These are phyloP conservation scores for Hondaea fermentalgiana DNA, from an alignment of 108 stramenopile genomes.

Conservation along the genomic window DNA sequence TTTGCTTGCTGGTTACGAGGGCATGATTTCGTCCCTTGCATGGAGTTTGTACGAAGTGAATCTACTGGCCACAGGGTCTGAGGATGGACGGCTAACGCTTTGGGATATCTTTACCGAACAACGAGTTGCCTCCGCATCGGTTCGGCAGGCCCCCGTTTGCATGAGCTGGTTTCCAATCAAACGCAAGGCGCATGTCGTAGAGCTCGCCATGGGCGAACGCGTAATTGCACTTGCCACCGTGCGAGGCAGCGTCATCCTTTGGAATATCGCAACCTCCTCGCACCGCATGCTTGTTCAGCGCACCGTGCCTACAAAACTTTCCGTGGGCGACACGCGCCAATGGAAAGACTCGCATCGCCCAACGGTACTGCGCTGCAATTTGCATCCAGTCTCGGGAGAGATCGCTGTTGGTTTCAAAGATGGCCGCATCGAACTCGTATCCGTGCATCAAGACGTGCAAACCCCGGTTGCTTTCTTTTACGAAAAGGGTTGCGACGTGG, in stretches of 20 bases:
- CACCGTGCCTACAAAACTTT: neutral
- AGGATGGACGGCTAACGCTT: neutral
- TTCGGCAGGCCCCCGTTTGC: slow-evolving; percentile 1
- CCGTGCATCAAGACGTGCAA: neutral
- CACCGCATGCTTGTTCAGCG: neutral
- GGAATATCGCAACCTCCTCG: neutral
- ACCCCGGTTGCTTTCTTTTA: neutral
- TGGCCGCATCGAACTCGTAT: neutral
- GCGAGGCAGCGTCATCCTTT: neutral
- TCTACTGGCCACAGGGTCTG: neutral
- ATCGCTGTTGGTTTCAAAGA: neutral
- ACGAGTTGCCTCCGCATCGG: neutral
- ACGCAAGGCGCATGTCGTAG: neutral
- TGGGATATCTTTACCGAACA: neutral
- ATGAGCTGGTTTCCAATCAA: neutral
- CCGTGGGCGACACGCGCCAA: neutral
- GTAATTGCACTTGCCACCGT: neutral
- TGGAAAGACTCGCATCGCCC: neutral
- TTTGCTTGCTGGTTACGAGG: neutral
- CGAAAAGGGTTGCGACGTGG: neutral
- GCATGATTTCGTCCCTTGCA: neutral
- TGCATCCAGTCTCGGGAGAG: neutral
- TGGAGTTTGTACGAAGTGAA: neutral
- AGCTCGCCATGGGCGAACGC: neutral
- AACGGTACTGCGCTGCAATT: neutral